Evolutionary conservation across 1,284 basidiomycete species (phyloP).

Genomic region (Fomitiporia mediterranea): DNA sequence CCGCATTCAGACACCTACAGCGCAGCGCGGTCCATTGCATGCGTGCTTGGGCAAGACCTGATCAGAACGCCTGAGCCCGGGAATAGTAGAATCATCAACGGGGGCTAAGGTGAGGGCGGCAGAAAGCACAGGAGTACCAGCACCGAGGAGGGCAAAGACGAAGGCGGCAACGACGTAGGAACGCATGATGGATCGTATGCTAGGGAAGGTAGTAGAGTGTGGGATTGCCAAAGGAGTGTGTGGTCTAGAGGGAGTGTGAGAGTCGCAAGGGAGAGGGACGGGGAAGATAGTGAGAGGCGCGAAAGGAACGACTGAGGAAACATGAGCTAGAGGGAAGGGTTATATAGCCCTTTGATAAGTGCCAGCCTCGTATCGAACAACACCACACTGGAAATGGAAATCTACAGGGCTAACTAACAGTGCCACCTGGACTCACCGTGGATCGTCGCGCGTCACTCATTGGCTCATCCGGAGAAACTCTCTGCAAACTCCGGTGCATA

Average conservation of each 20-base stretch:
- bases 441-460: background rate
- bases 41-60: too few relatives aligned
- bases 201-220: background rate
- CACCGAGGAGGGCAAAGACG: conserved; percentile 13
- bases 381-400: background rate
- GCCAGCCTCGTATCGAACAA: conserved; percentile 8
- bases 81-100: too few relatives aligned
- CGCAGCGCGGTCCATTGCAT: too few relatives aligned
- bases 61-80: too few relatives aligned
- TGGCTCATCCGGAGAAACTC: background rate
- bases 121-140: background rate
- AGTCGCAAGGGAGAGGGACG: background rate
- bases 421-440: background rate
- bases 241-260: background rate
- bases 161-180: conserved; percentile 16
- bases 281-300: conserved; percentile 12
- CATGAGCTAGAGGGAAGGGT: background rate
- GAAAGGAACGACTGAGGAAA: conserved; percentile 7
- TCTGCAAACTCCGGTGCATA: background rate
- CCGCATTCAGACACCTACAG: background rate
- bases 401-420: background rate
- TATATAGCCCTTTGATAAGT: conserved; percentile 9
- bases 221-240: conserved; percentile 9
- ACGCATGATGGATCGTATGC: conserved; percentile 13
- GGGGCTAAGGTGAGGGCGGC: too few relatives aligned